Evolutionary conservation across 768 basidiomycete genomes (phyloP).

Genomic region (Agaricus subrufescens): DNA sequence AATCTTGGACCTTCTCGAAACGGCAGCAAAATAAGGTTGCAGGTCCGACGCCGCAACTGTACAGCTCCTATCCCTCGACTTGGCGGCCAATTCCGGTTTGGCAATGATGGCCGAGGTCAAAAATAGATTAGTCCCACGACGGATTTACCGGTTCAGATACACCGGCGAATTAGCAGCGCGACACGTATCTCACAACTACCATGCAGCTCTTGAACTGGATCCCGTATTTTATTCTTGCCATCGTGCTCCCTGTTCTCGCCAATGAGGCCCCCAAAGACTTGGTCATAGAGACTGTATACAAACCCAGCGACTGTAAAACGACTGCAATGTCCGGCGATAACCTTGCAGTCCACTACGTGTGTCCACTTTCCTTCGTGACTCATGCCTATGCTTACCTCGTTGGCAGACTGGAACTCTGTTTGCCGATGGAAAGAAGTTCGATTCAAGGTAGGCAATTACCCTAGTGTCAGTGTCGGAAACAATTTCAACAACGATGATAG

Average conservation of each 20-base stretch:
- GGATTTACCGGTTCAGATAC: neutral
- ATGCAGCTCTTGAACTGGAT: slow-evolving; percentile 54
- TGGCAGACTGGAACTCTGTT: slow-evolving; percentile 76
- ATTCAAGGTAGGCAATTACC: slow-evolving; percentile 61
- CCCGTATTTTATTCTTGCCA: slow-evolving; percentile 42
- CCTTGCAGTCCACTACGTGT: slow-evolving; percentile 76
- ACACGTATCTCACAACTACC: slow-evolving; percentile 11
- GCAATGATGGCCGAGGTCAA: neutral
- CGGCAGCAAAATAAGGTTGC: slow-evolving; percentile 28
- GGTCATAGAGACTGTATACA: slow-evolving; percentile 54
- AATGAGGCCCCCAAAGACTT: slow-evolving; percentile 39
- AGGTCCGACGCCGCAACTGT: slow-evolving; percentile 23
- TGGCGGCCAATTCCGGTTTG: neutral
- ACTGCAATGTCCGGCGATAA: slow-evolving; percentile 58
- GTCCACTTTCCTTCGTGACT: neutral
- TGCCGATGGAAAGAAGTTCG: slow-evolving; percentile 76
- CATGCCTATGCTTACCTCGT: neutral
- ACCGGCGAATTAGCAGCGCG: neutral
- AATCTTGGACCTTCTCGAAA: slow-evolving; percentile 17
- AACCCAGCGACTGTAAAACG: slow-evolving; percentile 50
- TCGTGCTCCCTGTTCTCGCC: slow-evolving; percentile 34
- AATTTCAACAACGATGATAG: neutral
- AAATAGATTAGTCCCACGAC: neutral
- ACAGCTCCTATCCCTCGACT: slow-evolving; percentile 24
- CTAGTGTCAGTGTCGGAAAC: neutral